phyloP scores from a whole-genome alignment of 192 early-diverging fungal species.

The Coemansia sp. region DNA sequence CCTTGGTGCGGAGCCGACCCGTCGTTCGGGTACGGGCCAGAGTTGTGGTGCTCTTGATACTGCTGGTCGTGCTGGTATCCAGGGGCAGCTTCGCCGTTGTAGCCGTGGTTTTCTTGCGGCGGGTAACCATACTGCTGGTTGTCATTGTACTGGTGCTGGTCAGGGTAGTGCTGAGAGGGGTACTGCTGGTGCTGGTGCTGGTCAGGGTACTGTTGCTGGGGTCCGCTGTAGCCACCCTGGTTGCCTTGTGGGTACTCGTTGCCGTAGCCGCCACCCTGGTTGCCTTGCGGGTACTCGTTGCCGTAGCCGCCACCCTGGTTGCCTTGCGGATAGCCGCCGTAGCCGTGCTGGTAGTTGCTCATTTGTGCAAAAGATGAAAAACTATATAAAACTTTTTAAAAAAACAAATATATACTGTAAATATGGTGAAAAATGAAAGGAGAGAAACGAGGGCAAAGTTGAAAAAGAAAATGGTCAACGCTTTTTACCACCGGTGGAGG shows the following conservation, averaged over 20 bases:
- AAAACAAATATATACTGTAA: neutral
- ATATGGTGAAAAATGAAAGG: neutral
- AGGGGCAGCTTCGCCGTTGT: no score
- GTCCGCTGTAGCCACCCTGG: conserved; percentile 5
- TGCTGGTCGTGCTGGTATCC: conserved; percentile 14
- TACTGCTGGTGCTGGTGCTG: conserved; percentile 14
- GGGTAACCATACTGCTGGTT: neutral
- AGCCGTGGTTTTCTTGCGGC: conserved; percentile 9
- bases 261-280: conserved; percentile 9
- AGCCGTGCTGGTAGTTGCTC: conserved; percentile 16
- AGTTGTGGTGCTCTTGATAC: conserved; percentile 4
- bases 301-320: conserved; percentile 7
- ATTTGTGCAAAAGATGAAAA: neutral
- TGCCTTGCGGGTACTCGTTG: conserved; percentile 7
- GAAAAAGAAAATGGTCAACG: conserved; percentile 1
- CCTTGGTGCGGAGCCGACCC: neutral
- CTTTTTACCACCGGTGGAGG: no score
- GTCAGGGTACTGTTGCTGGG: neutral
- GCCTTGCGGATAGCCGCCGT: conserved; percentile 6
- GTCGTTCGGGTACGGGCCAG: conserved; percentile 2
- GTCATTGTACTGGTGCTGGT: conserved; percentile 8
- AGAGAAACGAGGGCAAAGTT: neutral
- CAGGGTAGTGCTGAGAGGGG: neutral
- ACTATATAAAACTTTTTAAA: neutral
- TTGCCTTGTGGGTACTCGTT: conserved; percentile 8